Conservation (phyloP, 2,329 filamentous ascomycete genomes). For the Didymella pinodella region DNA sequence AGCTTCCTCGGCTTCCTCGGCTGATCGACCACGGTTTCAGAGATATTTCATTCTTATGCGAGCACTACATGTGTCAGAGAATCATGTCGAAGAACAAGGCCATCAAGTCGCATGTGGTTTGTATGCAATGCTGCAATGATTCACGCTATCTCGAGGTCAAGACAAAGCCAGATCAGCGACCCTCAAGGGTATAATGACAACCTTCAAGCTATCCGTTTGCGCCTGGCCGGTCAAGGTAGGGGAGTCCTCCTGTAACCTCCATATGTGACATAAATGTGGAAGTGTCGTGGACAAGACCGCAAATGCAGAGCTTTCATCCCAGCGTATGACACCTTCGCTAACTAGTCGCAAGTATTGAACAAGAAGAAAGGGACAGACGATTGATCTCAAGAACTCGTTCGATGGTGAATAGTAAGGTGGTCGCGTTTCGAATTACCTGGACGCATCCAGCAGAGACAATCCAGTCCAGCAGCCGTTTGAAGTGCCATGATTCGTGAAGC, state of each 20-base stretch:
- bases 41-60: conserved; percentile 29
- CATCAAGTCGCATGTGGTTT: not conserved
- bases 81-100: not conserved
- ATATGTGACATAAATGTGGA: conserved; percentile 27
- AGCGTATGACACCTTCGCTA: conserved; percentile 13
- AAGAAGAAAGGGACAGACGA: conserved; percentile 9
- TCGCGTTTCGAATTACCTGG: not conserved
- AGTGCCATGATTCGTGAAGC: conserved; percentile 5
- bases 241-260: conserved; percentile 8
- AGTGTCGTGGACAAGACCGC: conserved; percentile 1
- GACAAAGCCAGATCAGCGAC: conserved; percentile 12
- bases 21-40: conserved; percentile 28
- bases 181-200: conserved; percentile 41
- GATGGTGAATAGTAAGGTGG: not conserved
- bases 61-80: not conserved
- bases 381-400: not conserved
- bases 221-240: conserved; percentile 15
- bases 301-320: conserved; percentile 10
- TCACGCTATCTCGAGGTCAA: conserved; percentile 12
- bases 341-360: conserved; percentile 5
- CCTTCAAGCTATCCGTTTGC: conserved; percentile 21
- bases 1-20: conserved; percentile 1
- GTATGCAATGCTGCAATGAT: conserved; percentile 9
- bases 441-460: conserved; percentile 14
- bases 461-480: conserved; percentile 9